Evolutionary conservation across 2,329 filamentous ascomycete species (phyloP), one percentile per base, ranked within the genome.

Genomic region (Aspergillus phoenicis): DNA sequence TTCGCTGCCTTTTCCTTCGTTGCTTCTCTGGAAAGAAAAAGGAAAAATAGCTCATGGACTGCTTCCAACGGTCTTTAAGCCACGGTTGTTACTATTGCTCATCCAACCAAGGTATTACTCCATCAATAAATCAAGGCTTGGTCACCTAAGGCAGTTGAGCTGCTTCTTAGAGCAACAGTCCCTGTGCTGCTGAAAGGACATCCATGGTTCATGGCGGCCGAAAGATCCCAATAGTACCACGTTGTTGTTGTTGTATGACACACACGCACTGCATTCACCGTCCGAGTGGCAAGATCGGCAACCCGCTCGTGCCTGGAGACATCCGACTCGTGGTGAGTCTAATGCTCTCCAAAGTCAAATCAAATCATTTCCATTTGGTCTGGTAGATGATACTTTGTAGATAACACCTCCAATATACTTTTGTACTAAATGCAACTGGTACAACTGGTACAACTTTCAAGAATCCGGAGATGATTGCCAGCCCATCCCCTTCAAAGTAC

Each of bases 1-100:
- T 56, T 56, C 53, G 53, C 24, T 56, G 53, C 53, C 53, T 56
- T 33, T 56, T 45, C 53, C 28, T 13, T 56, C 20, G 30, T 36
- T 56, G 39, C 38, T 56, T 17, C 53, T 47, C 33, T 36, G 11
- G 33, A 15, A 36, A 6, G 13, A 33, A 33, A 41, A 17, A 15
- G 13, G 8, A 39, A 24, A n/a, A 26, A 15, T 10, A 15, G 13
- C 33, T 5, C n/a, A 17, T 22, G 22, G 15, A 13, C 24, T 33
- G 28, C 11, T 41, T 13, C 17, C 20, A 20, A 17, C 5, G 15
- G 8, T 11, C 15, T 22, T 22, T 10, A 8, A 45, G 17, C 22
- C 33, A 36, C 33, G 33, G 33, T 36, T 36, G 11, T 36, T 36
- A 36, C 33, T 36, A 36, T 36, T 36, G 33, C 33, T 36, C 10